Conservation (phyloP, 768 basidiomycete species). For the button mushroom (Agaricus bisporus) region DNA sequence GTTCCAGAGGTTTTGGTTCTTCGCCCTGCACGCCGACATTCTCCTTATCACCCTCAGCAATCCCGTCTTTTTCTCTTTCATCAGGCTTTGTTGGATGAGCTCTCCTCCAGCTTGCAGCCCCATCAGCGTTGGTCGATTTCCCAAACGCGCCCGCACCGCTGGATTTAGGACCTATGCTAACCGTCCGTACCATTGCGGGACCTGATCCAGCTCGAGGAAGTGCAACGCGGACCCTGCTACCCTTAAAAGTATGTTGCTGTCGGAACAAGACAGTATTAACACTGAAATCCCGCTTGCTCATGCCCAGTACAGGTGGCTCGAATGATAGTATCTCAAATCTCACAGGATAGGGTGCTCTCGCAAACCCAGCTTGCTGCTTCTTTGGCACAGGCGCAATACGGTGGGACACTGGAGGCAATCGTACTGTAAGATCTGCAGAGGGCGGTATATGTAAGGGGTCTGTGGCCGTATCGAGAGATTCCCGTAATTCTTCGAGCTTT, state of each 20-base stretch:
- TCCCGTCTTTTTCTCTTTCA: slow-evolving; percentile 14
- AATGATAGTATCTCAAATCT: slow-evolving; percentile 68
- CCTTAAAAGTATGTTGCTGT: slow-evolving; percentile 31
- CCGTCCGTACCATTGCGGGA: slow-evolving; percentile 26
- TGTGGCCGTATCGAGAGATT: slow-evolving; percentile 37
- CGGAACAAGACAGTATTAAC: slow-evolving; percentile 63
- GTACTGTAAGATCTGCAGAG: slow-evolving; percentile 34
- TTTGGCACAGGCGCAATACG: slow-evolving; percentile 39
- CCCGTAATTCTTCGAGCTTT: slow-evolving; percentile 32
- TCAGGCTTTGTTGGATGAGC: slow-evolving; percentile 12
- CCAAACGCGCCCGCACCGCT: slow-evolving; percentile 35
- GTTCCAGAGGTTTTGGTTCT: not conserved
- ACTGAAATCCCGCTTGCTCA: slow-evolving; percentile 54
- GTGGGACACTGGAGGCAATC: slow-evolving; percentile 39
- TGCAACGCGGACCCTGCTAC: slow-evolving; percentile 33
- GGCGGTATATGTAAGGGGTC: slow-evolving; percentile 46
- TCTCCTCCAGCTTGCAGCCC: slow-evolving; percentile 35
- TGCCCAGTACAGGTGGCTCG: slow-evolving; percentile 63
- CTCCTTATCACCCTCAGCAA: not conserved
- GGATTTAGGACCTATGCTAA: slow-evolving; percentile 16
- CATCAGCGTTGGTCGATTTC: slow-evolving; percentile 34
- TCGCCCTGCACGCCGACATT: not conserved
- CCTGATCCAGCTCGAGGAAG: slow-evolving; percentile 31
- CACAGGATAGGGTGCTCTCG: slow-evolving; percentile 28
- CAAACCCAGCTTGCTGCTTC: slow-evolving; percentile 41